These are phyloP conservation scores for Cochlearia excelsa DNA, from an alignment of 345 rosid genomes.

Conservation along the genomic window DNA sequence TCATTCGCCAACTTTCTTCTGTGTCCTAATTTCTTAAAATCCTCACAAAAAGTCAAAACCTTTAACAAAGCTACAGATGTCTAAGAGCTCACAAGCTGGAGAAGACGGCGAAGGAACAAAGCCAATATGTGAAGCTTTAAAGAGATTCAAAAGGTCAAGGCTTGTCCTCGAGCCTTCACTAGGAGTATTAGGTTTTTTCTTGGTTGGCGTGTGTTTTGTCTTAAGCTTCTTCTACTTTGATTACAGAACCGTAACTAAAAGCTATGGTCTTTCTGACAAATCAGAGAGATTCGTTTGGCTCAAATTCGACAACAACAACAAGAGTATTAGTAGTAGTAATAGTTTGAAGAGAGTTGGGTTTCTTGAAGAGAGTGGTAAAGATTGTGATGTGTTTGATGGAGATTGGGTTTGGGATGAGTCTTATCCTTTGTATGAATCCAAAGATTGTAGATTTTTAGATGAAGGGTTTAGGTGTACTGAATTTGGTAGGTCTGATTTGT, in stretches of 20 bases:
- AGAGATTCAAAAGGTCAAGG: slow-evolving; percentile 62
- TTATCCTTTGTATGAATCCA: slow-evolving; percentile 80
- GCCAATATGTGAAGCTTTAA: slow-evolving; percentile 42
- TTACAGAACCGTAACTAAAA: slow-evolving; percentile 48
- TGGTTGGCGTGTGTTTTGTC: slow-evolving; percentile 51
- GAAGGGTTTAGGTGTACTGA: slow-evolving; percentile 84
- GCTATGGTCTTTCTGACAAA: slow-evolving; percentile 47
- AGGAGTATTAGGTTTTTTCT: slow-evolving; percentile 62
- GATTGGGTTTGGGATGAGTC: slow-evolving; percentile 95
- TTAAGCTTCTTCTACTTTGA: slow-evolving; percentile 72
- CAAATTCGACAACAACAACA: slow-evolving; percentile 31
- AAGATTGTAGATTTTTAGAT: slow-evolving; percentile 82
- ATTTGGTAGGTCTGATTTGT: slow-evolving; percentile 84
- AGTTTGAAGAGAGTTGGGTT: slow-evolving; percentile 54
- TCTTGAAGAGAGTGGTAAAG: slow-evolving; percentile 51
- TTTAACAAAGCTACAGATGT: slow-evolving; percentile 40
- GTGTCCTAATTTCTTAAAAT: slow-evolving; percentile 2
- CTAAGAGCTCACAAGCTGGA: slow-evolving; percentile 40
- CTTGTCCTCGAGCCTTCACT: slow-evolving; percentile 64
- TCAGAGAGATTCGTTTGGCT: slow-evolving; percentile 68
- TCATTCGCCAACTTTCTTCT: slow-evolving; percentile 11
- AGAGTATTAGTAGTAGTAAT: background rate
- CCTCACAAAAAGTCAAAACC: background rate
- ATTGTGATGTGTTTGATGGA: slow-evolving; percentile 81
- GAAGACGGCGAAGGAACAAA: slow-evolving; percentile 34